These are phyloP conservation scores for Phytophthora quininea DNA, from an alignment of 352 stramenopile genomes.

Conservation along the genomic window DNA sequence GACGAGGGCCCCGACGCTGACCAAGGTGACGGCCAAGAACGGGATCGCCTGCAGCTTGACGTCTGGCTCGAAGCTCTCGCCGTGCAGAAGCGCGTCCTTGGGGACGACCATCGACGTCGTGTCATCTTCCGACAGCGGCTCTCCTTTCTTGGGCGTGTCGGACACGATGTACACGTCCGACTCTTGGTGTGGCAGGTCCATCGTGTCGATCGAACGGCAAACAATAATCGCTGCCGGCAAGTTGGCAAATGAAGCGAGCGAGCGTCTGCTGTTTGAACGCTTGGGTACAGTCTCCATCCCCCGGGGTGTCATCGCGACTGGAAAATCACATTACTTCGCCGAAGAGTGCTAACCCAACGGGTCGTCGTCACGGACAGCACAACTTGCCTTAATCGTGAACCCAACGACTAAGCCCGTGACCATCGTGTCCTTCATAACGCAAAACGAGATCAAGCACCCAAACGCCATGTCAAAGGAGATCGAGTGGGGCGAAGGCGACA, in stretches of 20 bases:
- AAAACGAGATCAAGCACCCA: not conserved
- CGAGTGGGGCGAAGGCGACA: too few species aligned
- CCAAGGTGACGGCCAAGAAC: slow-evolving; percentile 27
- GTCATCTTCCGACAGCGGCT: slow-evolving; percentile 9
- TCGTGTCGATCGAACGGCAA: not conserved
- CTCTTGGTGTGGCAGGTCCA: not conserved
- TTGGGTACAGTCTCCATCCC: not conserved
- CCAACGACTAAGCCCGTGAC: too few species aligned
- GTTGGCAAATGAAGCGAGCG: not conserved
- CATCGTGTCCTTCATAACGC: not conserved
- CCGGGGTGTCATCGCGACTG: too few species aligned
- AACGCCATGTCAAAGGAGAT: too few species aligned
- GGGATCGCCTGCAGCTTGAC: slow-evolving; percentile 30
- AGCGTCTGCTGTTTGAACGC: not conserved
- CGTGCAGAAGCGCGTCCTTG: slow-evolving; percentile 12
- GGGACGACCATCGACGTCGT: slow-evolving; percentile 12
- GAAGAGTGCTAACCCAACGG: too few species aligned
- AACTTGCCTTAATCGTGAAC: too few species aligned
- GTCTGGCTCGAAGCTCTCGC: slow-evolving; percentile 16
- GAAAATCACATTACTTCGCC: too few species aligned
- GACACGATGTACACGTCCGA: slow-evolving; percentile 8
- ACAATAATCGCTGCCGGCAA: not conserved
- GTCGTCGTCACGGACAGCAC: too few species aligned
- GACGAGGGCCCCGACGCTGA: slow-evolving; percentile 29
- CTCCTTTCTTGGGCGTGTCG: slow-evolving; percentile 22